A percentile compares a stretch with the other conserved stretches of the same genome.
Conservation (phyloP, 2,329 filamentous ascomycete species). For the Penicillium sp. region DNA sequence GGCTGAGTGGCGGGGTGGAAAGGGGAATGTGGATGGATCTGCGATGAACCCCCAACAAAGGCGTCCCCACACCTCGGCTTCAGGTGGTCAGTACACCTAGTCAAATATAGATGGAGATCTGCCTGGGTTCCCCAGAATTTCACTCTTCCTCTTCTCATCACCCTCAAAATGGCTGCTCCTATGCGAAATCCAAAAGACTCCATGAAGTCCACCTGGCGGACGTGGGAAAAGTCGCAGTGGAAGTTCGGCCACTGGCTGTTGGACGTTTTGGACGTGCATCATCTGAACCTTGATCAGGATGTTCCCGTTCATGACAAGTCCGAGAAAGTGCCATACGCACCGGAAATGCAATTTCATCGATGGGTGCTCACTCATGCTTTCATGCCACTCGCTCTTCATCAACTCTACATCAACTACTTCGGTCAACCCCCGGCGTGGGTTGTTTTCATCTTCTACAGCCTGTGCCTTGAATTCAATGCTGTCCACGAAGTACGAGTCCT, state of each 20-base stretch:
- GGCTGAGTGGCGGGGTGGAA: background rate
- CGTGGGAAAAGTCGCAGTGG: constrained; percentile 39
- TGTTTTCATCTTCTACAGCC: constrained; percentile 46
- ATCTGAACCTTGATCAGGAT: constrained; percentile 33
- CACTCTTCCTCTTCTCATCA: background rate
- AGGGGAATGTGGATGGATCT: background rate
- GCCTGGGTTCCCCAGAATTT: background rate
- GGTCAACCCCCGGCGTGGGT: constrained; percentile 40
- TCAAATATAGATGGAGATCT: constrained; percentile 1
- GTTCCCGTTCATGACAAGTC: background rate
- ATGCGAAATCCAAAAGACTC: constrained; percentile 40
- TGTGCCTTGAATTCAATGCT: constrained; percentile 47
- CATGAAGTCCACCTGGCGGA: constrained; percentile 52
- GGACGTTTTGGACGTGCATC: constrained; percentile 40
- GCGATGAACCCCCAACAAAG: background rate
- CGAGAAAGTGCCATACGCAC: background rate
- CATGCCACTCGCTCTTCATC: constrained; percentile 48
- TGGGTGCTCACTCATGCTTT: constrained; percentile 50
- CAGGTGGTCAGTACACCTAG: background rate
- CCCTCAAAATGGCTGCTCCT: constrained; percentile 12
- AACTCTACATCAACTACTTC: constrained; percentile 39
- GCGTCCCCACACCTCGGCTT: background rate
- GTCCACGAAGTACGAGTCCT: constrained; percentile 48
- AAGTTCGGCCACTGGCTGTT: constrained; percentile 41
- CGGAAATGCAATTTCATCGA: background rate